These are phyloP conservation scores for Daedalea quercina DNA, from an alignment of 768 basidiomycete genomes.

Conservation along the genomic window DNA sequence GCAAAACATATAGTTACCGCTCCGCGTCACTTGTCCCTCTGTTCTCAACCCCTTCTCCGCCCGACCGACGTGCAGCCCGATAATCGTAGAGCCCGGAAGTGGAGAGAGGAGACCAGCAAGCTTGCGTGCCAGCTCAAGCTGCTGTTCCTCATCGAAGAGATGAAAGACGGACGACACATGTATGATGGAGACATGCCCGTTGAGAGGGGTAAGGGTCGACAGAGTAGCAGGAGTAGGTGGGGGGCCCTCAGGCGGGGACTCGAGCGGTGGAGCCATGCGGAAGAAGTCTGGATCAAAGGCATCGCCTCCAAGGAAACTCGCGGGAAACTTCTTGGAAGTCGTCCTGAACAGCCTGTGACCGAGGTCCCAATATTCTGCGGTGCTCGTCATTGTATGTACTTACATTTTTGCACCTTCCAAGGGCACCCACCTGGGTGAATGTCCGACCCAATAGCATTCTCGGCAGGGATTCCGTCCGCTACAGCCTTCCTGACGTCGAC, in stretches of 20 bases:
- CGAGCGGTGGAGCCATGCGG: slow-evolving; percentile 19
- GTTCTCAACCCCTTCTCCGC: slow-evolving; percentile 23
- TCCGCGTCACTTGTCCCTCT: background rate
- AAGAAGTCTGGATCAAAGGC: slow-evolving; percentile 40
- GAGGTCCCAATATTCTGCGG: slow-evolving; percentile 47
- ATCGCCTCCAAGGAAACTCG: slow-evolving; percentile 47
- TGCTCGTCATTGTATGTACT: background rate
- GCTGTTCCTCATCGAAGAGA: slow-evolving; percentile 35
- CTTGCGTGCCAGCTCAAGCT: slow-evolving; percentile 34
- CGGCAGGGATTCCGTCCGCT: slow-evolving; percentile 33
- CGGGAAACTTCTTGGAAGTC: slow-evolving; percentile 43
- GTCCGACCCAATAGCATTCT: slow-evolving; percentile 30
- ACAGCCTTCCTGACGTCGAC: slow-evolving; percentile 32
- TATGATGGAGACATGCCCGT: slow-evolving; percentile 25
- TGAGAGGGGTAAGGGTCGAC: slow-evolving; percentile 31
- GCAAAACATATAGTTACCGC: slow-evolving; percentile 20
- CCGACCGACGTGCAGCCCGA: slow-evolving; percentile 34
- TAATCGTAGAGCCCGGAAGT: slow-evolving; percentile 38
- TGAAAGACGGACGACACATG: slow-evolving; percentile 41
- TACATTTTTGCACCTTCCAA: background rate
- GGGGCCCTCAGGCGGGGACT: background rate
- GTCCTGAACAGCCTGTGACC: slow-evolving; percentile 54
- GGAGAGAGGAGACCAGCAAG: slow-evolving; percentile 38
- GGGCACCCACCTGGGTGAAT: slow-evolving; percentile 23
- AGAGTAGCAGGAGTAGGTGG: slow-evolving; percentile 25